A percentile compares a stretch with the other conserved stretches of the same genome.
Evolutionary conservation across 306 rosid genomes (phyloP).

Genomic region (Trifolium pratense): DNA sequence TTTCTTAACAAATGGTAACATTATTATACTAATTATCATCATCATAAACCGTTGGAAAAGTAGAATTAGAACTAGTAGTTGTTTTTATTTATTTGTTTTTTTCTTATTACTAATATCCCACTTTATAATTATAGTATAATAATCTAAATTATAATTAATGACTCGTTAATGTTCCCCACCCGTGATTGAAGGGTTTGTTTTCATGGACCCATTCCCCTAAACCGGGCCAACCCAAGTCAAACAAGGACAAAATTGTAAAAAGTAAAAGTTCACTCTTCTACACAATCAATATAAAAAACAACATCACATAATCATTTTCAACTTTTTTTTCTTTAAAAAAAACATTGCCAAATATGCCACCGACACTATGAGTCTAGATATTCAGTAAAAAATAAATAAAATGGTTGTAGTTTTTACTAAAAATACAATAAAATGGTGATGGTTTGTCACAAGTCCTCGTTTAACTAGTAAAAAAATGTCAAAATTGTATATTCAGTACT

Average conservation of each 20-base stretch:
- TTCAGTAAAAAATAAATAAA: constrained; percentile 1
- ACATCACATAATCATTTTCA: background rate
- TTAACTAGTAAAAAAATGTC: too few relatives aligned
- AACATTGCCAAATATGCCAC: constrained; percentile 35
- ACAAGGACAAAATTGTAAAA: constrained; percentile 31
- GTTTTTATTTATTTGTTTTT: constrained; percentile 24
- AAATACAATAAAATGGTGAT: too few relatives aligned
- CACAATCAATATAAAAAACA: background rate
- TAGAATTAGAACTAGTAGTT: constrained; percentile 11
- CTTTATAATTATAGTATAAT: constrained; percentile 16
- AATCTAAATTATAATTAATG: background rate
- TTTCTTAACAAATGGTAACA: background rate
- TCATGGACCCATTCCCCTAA: constrained; percentile 42
- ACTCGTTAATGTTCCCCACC: constrained; percentile 45
- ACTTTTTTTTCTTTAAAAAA: background rate
- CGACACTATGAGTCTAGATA: constrained; percentile 58
- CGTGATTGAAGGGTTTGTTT: constrained; percentile 64
- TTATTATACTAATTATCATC: background rate
- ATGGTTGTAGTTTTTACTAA: background rate
- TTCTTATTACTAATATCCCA: background rate
- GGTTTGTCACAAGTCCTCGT: too few relatives aligned
- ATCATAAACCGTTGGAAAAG: background rate
- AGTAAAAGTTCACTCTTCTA: constrained; percentile 30
- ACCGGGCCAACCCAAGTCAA: constrained; percentile 40
- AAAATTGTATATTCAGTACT: too few relatives aligned